Percentiles rank a stretch among this genome's conserved stretches.
Evolutionary conservation across 2,329 filamentous ascomycete genomes (phyloP).

Genomic region (Hypoxylon sp.): DNA sequence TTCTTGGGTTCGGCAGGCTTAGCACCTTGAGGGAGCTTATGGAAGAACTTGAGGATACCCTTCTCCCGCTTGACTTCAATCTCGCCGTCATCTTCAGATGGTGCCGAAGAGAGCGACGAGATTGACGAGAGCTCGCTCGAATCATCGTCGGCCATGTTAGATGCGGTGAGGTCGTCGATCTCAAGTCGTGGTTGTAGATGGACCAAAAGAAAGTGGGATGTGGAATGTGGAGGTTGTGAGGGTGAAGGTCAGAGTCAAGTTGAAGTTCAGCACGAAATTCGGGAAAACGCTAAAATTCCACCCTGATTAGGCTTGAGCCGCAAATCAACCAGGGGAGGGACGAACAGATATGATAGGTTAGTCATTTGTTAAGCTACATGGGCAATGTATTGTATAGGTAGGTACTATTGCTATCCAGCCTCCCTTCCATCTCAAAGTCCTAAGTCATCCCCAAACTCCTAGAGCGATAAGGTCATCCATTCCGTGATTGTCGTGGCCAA

Average conservation of each 20-base stretch:
- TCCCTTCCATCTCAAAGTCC: slow-evolving; percentile 21
- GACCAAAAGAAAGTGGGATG: slow-evolving; percentile 36
- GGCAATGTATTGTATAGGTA: slow-evolving; percentile 10
- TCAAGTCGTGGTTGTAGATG: slow-evolving; percentile 23
- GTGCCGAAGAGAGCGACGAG: slow-evolving; percentile 66
- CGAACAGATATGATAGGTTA: slow-evolving; percentile 53
- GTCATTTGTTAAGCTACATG: slow-evolving; percentile 49
- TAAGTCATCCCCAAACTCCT: neutral
- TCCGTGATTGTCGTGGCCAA: slow-evolving; percentile 23
- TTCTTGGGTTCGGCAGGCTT: slow-evolving; percentile 62
- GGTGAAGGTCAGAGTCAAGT: slow-evolving; percentile 42
- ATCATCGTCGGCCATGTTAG: slow-evolving; percentile 72
- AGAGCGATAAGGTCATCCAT: slow-evolving; percentile 28
- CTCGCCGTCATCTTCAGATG: slow-evolving; percentile 69
- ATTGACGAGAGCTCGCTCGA: slow-evolving; percentile 74
- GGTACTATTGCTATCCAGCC: slow-evolving; percentile 17
- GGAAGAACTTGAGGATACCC: slow-evolving; percentile 78
- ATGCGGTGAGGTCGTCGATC: slow-evolving; percentile 15
- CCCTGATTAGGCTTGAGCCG: slow-evolving; percentile 53
- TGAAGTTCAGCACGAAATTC: slow-evolving; percentile 49
- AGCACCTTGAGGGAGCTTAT: slow-evolving; percentile 67
- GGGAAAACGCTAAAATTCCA: slow-evolving; percentile 55
- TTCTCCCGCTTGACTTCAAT: slow-evolving; percentile 66
- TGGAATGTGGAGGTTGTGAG: slow-evolving; percentile 46
- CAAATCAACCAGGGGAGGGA: slow-evolving; percentile 50